A percentile compares a stretch with the other conserved stretches of the same genome.
Evolutionary conservation across 805 yeast species (phyloP).

Genomic region (Diddensiella santjacobensis): DNA sequence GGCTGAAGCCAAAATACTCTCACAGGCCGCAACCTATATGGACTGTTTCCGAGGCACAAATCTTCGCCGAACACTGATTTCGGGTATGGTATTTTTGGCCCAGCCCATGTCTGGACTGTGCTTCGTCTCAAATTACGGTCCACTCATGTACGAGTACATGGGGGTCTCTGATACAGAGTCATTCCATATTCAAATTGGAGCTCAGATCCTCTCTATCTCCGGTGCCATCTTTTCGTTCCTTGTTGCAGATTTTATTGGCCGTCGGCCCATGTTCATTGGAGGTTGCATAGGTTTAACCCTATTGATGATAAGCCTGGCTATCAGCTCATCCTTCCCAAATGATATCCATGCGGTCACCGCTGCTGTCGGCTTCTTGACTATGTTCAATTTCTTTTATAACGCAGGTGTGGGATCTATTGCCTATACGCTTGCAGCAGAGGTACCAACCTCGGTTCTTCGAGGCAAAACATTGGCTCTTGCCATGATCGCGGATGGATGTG

Average conservation of each 20-base stretch:
- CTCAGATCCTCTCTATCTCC: constrained; percentile 33
- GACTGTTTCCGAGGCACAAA: constrained; percentile 46
- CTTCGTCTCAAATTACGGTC: constrained; percentile 44
- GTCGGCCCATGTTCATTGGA: constrained; percentile 30
- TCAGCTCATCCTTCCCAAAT: constrained; percentile 20
- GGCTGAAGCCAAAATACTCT: constrained; percentile 27
- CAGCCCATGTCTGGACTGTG: constrained; percentile 33
- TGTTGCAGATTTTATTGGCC: constrained; percentile 32
- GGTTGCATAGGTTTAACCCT: not conserved
- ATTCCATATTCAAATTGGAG: constrained; percentile 35
- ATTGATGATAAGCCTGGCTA: constrained; percentile 19
- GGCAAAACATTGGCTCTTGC: constrained; percentile 7
- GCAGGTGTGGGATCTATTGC: constrained; percentile 23
- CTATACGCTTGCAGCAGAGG: constrained; percentile 6
- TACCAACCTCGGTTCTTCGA: constrained; percentile 4
- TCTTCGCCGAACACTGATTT: constrained; percentile 42
- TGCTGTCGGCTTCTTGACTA: constrained; percentile 30
- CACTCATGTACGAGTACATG: constrained; percentile 48
- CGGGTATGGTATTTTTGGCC: constrained; percentile 11
- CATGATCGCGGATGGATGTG: not conserved
- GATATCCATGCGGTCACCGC: constrained; percentile 16
- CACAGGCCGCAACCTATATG: constrained; percentile 32
- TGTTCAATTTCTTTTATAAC: constrained; percentile 37
- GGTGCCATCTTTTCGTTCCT: constrained; percentile 36
- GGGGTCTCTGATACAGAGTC: constrained; percentile 44